Base-by-base conservation (phyloP, 129 eudicot species). In the Solidago caesia region DNA sequence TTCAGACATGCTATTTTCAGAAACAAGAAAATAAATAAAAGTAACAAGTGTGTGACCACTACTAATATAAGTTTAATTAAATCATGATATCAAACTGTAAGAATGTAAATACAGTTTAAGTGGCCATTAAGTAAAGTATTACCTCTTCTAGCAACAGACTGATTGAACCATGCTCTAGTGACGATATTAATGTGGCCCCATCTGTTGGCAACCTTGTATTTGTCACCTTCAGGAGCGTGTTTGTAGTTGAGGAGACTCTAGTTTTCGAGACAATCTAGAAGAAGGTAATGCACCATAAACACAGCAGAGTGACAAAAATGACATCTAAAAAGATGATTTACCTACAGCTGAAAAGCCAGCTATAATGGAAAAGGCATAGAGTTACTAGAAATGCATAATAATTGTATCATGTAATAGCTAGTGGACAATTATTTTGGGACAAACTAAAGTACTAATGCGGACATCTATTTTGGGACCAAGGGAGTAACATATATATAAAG, bases 161-260 rank as follows among this genome's bases (percentile, higher is more conserved):
- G 97, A n/a, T 87, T 85, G 77, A 88, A 87, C 99, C 99, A 94
- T 78, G 85, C 81, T 79, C 82, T 86, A 9, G 80, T 81, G 62
- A 94, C 88, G 71, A 88, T 84, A 72, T 67, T 62, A 75, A 88
- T 83, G 81, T 80, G 81, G 63, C 99, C 96, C 99, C 99, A 94
- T 81, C 68, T 83, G 83, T 72, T 83, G 39, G 99, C 96, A 88
- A 91, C 97, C 83, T 82, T 91, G 79, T 77, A 94, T 79, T 94
- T 94, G 84, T 94, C 99, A 85, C 99, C 93, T 91, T 91, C 93
- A 76, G 99, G 91, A 77, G 87, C 86, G 79, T 94, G 83, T 45
- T 81, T 44, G 70, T 45, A 70, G 87, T 88, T 80, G 90, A 90
- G 91, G 91, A 87, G 42, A 64, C 65, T 67, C 41, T 64, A 27